Conservation (phyloP, 805 yeast species). For the Candida qinlingensis region DNA sequence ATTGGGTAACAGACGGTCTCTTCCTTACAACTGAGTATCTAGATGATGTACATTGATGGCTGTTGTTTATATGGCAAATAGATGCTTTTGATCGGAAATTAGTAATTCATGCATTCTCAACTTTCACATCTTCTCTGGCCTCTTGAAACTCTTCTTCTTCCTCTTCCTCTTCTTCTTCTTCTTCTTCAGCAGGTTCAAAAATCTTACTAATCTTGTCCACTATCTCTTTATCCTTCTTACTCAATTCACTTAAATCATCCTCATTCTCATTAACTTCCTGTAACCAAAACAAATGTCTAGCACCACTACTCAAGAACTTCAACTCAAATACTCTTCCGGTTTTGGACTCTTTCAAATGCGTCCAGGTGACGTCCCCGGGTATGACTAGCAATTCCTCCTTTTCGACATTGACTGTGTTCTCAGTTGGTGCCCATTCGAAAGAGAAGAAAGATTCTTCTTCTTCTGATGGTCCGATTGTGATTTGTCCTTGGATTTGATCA, state of each 20-base stretch:
- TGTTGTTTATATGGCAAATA: too few species aligned
- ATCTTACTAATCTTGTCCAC: constrained; percentile 42
- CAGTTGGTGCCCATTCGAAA: constrained; percentile 70
- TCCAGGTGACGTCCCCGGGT: constrained; percentile 83
- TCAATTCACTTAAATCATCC: constrained; percentile 51
- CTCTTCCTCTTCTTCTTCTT: constrained; percentile 28
- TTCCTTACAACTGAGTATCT: too few species aligned
- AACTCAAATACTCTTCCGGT: constrained; percentile 76
- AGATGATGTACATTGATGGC: too few species aligned
- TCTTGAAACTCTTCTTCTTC: constrained; percentile 21
- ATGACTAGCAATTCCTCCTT: constrained; percentile 65
- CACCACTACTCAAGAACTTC: constrained; percentile 59
- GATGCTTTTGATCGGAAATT: too few species aligned
- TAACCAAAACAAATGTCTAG: constrained; percentile 58
- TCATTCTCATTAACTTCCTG: constrained; percentile 66
- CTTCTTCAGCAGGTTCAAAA: constrained; percentile 39
- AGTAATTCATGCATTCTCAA: neutral
- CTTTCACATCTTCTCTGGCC: neutral
- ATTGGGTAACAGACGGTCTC: too few species aligned
- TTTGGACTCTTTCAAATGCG: constrained; percentile 59
- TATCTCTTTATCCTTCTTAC: constrained; percentile 50
- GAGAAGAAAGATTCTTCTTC: constrained; percentile 72
- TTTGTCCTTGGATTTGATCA: constrained; percentile 60
- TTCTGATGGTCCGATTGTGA: constrained; percentile 52
- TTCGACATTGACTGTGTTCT: constrained; percentile 37